Evolutionary conservation across 225 moss, liverwort and hornwort species (phyloP).

Genomic region (Polytrichum commune): DNA sequence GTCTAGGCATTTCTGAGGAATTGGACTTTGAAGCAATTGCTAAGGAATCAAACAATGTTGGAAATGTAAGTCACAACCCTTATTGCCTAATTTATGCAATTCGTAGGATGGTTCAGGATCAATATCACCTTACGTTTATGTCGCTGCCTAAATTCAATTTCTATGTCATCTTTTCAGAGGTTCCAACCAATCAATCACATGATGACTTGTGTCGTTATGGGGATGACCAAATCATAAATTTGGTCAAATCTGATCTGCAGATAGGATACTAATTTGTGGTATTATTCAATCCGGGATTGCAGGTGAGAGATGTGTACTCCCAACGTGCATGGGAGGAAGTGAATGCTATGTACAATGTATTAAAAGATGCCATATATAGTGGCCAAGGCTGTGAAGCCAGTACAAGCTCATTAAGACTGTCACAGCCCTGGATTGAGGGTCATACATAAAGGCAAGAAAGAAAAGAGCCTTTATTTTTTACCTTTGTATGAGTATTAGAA

Average conservation of each 20-base stretch:
- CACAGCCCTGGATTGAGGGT: constrained; percentile 73
- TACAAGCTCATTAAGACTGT: constrained; percentile 45
- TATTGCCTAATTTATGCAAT: neutral
- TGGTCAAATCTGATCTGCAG: neutral
- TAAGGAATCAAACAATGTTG: constrained; percentile 19
- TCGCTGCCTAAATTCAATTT: too few relatives aligned
- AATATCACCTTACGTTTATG: too few relatives aligned
- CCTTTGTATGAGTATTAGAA: constrained; percentile 34
- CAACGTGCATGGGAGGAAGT: constrained; percentile 49
- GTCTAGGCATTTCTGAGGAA: constrained; percentile 56
- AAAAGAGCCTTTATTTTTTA: constrained; percentile 1
- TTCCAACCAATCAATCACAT: neutral
- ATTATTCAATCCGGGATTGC: constrained; percentile 8
- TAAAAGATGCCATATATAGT: constrained; percentile 64
- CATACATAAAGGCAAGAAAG: constrained; percentile 17
- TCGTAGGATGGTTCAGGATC: neutral
- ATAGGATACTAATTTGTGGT: neutral
- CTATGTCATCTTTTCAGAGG: too few relatives aligned
- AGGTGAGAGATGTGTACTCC: constrained; percentile 25
- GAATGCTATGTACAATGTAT: constrained; percentile 57
- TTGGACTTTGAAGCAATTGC: constrained; percentile 43
- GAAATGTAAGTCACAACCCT: constrained; percentile 43
- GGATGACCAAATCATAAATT: neutral
- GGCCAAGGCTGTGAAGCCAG: constrained; percentile 51
- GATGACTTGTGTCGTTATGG: neutral